Conservation (phyloP, 495 filamentous ascomycete genomes). For the Xylaria nigripes region DNA sequence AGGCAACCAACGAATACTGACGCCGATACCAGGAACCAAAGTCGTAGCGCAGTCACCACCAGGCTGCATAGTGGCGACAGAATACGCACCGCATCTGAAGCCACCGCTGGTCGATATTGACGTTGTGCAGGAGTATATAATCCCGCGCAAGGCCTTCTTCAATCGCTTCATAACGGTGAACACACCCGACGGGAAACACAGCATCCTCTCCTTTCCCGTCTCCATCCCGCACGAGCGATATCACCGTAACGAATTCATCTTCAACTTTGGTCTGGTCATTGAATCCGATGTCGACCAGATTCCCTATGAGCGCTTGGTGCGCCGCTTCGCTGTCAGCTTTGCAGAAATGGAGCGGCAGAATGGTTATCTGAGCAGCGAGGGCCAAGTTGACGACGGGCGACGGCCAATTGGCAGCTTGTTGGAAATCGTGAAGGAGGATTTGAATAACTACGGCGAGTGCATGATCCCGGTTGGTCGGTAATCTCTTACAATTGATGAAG, state of each 20-base stretch:
- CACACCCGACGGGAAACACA: conserved; percentile 59
- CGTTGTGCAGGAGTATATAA: conserved; percentile 78
- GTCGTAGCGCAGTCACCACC: conserved; percentile 67
- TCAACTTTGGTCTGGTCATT: conserved; percentile 90
- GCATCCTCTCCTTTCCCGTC: conserved; percentile 81
- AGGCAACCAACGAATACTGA: background rate
- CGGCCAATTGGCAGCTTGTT: conserved; percentile 71
- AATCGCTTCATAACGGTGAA: conserved; percentile 75
- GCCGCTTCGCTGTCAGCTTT: conserved; percentile 77
- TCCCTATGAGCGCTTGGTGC: conserved; percentile 71
- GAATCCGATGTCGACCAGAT: conserved; percentile 52
- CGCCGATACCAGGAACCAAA: conserved; percentile 54
- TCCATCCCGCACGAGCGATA: conserved; percentile 71
- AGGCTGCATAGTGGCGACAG: conserved; percentile 56
- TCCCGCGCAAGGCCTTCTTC: conserved; percentile 87
- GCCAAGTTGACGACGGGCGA: conserved; percentile 29
- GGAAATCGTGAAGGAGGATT: conserved; percentile 85
- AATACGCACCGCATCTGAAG: conserved; percentile 42
- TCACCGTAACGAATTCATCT: conserved; percentile 91
- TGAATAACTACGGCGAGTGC: conserved; percentile 96
- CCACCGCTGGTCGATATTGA: conserved; percentile 72
- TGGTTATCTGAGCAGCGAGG: conserved; percentile 60
- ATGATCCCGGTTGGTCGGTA: conserved; percentile 83
- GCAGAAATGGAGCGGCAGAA: conserved; percentile 81
- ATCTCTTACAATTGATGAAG: background rate